Evolutionary conservation across 2,329 filamentous ascomycete species (phyloP).

Genomic region (Tolypocladium guangdongense): DNA sequence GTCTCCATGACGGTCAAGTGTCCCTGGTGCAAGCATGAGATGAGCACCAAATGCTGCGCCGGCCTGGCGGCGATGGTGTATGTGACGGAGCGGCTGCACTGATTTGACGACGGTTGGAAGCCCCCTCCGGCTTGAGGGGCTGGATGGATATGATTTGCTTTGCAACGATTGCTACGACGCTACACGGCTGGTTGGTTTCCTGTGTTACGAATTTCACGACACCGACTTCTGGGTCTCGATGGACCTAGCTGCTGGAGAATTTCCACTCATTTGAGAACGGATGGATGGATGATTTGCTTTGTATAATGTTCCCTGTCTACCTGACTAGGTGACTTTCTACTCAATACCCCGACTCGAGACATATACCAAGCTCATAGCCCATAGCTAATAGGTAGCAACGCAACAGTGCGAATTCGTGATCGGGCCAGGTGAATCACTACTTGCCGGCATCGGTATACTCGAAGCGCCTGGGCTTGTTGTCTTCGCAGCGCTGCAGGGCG

Average conservation of each 20-base stretch:
- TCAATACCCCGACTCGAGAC: neutral
- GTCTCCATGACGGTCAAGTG: constrained; percentile 54
- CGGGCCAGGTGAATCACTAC: neutral
- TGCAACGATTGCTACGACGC: neutral
- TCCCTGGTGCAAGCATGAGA: constrained; percentile 62
- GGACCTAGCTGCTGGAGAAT: neutral
- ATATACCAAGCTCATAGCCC: neutral
- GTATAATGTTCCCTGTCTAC: neutral
- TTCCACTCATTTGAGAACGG: neutral
- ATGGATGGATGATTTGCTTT: neutral
- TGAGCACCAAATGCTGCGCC: constrained; percentile 58
- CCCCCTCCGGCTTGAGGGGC: no score
- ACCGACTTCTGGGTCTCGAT: neutral
- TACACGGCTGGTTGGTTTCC: neutral
- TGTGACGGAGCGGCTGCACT: constrained; percentile 52
- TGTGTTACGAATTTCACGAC: neutral
- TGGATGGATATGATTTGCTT: neutral
- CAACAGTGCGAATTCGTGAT: neutral
- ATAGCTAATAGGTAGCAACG: neutral
- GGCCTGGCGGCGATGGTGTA: constrained; percentile 58
- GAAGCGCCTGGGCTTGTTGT: neutral
- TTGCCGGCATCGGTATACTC: neutral
- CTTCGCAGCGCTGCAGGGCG: neutral
- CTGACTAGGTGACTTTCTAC: neutral
- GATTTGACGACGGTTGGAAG: neutral